Base-by-base conservation (phyloP, 2,329 filamentous ascomycete genomes). In the Trichoderma sp. region DNA sequence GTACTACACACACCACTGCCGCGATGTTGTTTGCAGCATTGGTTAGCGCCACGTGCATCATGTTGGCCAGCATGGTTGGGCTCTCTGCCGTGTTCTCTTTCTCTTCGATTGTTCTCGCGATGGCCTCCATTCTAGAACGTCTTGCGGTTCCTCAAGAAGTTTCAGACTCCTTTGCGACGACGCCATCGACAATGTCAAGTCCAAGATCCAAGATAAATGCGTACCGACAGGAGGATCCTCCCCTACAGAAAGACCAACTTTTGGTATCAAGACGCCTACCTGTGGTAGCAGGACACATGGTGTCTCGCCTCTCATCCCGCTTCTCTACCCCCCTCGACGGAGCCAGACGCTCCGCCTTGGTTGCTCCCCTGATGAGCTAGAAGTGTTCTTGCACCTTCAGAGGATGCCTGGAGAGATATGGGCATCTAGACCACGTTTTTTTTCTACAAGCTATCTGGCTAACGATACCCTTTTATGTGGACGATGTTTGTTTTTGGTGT, bases 401-500 rank as follows among this genome's bases (percentile, higher is more conserved):
- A 19, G 19, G 25, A 45, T 45, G n/a, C 27, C n/a, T 42, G 1
- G 34, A 17, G 35, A 58, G 19, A n/a, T 25, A 48, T 42, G 66
- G 29, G 32, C 29, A 53, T 50, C 7, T 54, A 32, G 35, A 39
- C 52, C 52, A 57, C 52, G 27, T 25, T 27, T 57, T 27, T 56
- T 35, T 65, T 57, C 37, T 57, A 35, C 39, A 35, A 19, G 52
- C 52, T 52, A 15, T 22, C 32, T 32, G 59, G 58, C 53, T 48
- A 52, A 29, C 27, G 59, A 64, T 64, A 64, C 66, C 59, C 66
- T 25, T 59, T 68, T 63, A 52, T 25, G 39, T 64, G 50, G 53
- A 64, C 52, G 25, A 17, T 32, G 22, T 45, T 63, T 29, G 32
- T 2, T 19, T 67, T 13, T 67, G 56, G 56, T 19, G 12, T 45